These are phyloP conservation scores for Alloascoidea hylecoeti DNA, from an alignment of 805 yeast genomes.

Conservation along the genomic window DNA sequence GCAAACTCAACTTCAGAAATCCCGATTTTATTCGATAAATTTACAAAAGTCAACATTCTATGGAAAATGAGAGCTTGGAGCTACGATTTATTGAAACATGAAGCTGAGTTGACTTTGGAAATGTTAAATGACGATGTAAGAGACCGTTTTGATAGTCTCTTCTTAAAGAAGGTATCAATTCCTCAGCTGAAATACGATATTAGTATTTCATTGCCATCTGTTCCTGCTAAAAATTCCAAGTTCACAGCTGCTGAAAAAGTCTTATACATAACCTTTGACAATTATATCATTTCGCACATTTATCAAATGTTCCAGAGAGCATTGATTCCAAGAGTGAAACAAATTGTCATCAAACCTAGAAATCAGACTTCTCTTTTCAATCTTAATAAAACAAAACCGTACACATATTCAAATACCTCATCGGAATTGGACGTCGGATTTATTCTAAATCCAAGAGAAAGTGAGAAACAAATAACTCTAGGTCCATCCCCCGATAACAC, in stretches of 20 bases:
- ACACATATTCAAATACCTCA: slow-evolving; percentile 23
- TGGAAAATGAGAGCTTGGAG: slow-evolving; percentile 70
- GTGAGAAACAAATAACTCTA: slow-evolving; percentile 72
- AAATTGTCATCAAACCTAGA: slow-evolving; percentile 18
- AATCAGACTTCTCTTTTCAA: slow-evolving; percentile 11
- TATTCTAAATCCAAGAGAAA: slow-evolving; percentile 51
- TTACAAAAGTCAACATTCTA: slow-evolving; percentile 61
- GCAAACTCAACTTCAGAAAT: slow-evolving; percentile 48
- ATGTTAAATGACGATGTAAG: slow-evolving; percentile 66
- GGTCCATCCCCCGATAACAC: slow-evolving; percentile 65
- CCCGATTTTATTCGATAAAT: slow-evolving; percentile 67
- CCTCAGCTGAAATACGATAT: slow-evolving; percentile 51
- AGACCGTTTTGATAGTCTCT: slow-evolving; percentile 72
- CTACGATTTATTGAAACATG: slow-evolving; percentile 42
- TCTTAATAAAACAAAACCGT: slow-evolving; percentile 16
- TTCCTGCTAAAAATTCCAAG: slow-evolving; percentile 19
- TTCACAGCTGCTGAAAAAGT: slow-evolving; percentile 65
- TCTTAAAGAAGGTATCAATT: slow-evolving; percentile 41
- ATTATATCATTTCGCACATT: slow-evolving; percentile 47
- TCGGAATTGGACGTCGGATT: slow-evolving; percentile 37
- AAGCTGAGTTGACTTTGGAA: slow-evolving; percentile 53
- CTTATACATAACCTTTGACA: slow-evolving; percentile 55
- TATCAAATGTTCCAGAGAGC: slow-evolving; percentile 30
- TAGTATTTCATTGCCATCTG: slow-evolving; percentile 32
- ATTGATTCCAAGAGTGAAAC: slow-evolving; percentile 22